Base-by-base conservation (phyloP, 805 yeast species). In the Gaillardinia entomophila region DNA sequence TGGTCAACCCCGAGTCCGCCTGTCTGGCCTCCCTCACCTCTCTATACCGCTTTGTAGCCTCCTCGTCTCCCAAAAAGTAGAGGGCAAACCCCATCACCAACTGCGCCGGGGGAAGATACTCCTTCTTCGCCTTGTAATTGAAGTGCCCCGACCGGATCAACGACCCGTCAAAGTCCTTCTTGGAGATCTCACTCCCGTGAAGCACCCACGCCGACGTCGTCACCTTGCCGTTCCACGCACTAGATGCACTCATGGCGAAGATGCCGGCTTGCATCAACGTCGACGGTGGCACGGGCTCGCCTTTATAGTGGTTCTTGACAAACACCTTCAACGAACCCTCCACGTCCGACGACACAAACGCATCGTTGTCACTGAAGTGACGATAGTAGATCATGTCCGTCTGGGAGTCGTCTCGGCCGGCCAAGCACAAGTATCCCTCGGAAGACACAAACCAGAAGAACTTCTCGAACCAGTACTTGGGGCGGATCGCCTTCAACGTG, bases 371-470 rank as follows among this genome's bases (percentile, higher is more conserved):
- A 28, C 75, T 77, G 55, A 88, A 79, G 49, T 86, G 83, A 33
- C 87, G 74, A 46, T 80, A 79, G 49, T 82, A 83, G 17, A 92
- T 73, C 62, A 85, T 73, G 46, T 89, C 96, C 4, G 77, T 70
- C 53, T 90, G 97, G 4, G 75, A 54, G 15, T 69, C 73, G 51
- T 92, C 96, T 41, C 87, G 77, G 2, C 97, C 97, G 29, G 89
- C 87, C 34, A 92, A 57, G 37, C 94, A 83, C 31, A 92, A 60
- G 49, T 83, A 88, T 0, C 92, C 89, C 51, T 90, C 97, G 43
- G 81, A 78, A 0, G 96, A 75, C n/a, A 89, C 66, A 50, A 92
- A 92, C 98, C 98, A 92, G 49, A 71, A 77, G 55, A 81, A 90
- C 56, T 90, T 92, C 53, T 92, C 98, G 62, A 92, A 92, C 85